Conservation (phyloP, 1,284 basidiomycete species). For the Ustilago cynodontis region DNA sequence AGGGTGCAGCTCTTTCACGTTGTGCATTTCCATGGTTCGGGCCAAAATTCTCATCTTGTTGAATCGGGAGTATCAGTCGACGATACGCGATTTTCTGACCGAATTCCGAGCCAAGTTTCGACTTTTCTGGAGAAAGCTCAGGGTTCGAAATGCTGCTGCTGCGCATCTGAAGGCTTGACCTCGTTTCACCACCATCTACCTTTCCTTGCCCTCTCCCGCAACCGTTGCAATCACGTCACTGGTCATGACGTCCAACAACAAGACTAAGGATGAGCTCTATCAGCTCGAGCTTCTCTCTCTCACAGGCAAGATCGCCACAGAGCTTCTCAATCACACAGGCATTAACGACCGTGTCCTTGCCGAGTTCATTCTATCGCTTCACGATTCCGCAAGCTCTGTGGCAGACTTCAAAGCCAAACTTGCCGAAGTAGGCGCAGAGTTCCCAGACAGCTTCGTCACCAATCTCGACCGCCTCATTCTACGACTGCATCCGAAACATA, state of each 20-base stretch:
- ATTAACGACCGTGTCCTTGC: conserved; percentile 87
- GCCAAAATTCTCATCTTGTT: conserved; percentile 5
- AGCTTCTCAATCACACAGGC: conserved; percentile 75
- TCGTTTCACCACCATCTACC: conserved; percentile 2
- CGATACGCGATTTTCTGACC: conserved; percentile 3
- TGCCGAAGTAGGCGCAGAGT: conserved; percentile 83
- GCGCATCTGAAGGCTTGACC: conserved; percentile 5
- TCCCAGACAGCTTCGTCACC: conserved; percentile 88
- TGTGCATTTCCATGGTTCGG: neutral
- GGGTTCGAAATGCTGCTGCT: conserved; percentile 14
- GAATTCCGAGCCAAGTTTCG: conserved; percentile 22
- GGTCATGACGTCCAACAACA: conserved; percentile 17
- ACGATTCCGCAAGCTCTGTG: conserved; percentile 83
- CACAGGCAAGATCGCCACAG: conserved; percentile 65
- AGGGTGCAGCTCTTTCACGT: neutral
- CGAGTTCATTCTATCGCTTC: conserved; percentile 93
- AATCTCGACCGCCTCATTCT: conserved; percentile 94
- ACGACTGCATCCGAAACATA: conserved; percentile 92
- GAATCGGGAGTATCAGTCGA: neutral
- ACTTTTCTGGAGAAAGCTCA: conserved; percentile 5
- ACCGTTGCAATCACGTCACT: conserved; percentile 1
- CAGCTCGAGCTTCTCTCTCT: conserved; percentile 68
- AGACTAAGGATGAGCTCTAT: conserved; percentile 59
- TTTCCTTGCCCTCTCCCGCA: neutral
- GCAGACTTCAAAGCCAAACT: conserved; percentile 86